Percentiles rank a stretch among this genome's conserved stretches.
Conservation (phyloP, 176 grass and related monocot species). For the Poa annua region DNA sequence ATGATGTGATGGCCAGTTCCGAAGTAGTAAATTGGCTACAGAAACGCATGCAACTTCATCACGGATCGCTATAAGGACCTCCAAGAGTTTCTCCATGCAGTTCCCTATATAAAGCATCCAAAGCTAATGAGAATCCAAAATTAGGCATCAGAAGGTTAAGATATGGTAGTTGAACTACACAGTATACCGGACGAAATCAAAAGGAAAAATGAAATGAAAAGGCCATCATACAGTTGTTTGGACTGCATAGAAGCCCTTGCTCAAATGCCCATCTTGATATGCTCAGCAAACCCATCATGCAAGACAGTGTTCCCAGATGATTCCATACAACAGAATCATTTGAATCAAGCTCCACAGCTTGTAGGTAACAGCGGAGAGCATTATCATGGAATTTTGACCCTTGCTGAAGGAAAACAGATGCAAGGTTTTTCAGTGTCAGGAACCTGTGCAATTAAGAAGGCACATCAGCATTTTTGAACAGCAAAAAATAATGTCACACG, state of each 20-base stretch:
- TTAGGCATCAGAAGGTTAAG: slow-evolving; percentile 24
- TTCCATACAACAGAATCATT: slow-evolving; percentile 98
- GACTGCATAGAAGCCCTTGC: slow-evolving; percentile 92
- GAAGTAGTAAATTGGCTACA: slow-evolving; percentile 79
- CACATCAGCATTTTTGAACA: slow-evolving; percentile 36
- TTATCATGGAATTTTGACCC: slow-evolving; percentile 70
- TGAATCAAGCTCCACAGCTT: slow-evolving; percentile 92
- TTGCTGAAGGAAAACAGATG: slow-evolving; percentile 86
- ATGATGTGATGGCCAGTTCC: slow-evolving; percentile 96
- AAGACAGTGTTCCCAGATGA: slow-evolving; percentile 90
- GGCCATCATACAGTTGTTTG: slow-evolving; percentile 84
- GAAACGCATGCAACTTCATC: slow-evolving; percentile 87
- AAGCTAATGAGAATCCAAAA: slow-evolving; percentile 39
- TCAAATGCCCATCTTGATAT: slow-evolving; percentile 97
- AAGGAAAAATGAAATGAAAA: slow-evolving; percentile 36
- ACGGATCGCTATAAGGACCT: slow-evolving; percentile 90
- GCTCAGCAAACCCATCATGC: slow-evolving; percentile 85
- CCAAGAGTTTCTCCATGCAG: slow-evolving; percentile 96
- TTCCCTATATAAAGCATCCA: slow-evolving; percentile 60
- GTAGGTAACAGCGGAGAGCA: slow-evolving; percentile 91
- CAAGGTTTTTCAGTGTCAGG: slow-evolving; percentile 94
- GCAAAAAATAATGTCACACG: slow-evolving; percentile 2
- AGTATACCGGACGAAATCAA: slow-evolving; percentile 20
- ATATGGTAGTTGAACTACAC: slow-evolving; percentile 21
- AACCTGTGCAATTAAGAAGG: slow-evolving; percentile 63